These are phyloP conservation scores for Xerocomellus dryophilus DNA, from an alignment of 768 basidiomycete species.

Conservation along the genomic window DNA sequence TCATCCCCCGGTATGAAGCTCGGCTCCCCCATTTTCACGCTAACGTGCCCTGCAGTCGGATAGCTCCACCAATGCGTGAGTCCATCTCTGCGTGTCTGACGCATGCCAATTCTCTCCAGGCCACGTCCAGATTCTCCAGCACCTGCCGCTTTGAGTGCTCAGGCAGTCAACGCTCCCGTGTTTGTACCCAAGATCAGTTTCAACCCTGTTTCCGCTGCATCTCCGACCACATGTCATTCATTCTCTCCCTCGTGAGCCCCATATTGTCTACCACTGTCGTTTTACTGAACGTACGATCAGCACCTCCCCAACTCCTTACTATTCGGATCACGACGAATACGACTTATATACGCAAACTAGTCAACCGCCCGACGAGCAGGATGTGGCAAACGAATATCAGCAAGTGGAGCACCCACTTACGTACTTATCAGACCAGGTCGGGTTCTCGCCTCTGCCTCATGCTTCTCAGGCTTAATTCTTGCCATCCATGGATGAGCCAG, in stretches of 20 bases:
- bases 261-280: background rate
- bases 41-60: conserved; percentile 23
- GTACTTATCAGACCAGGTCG: conserved; percentile 23
- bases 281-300: conserved; percentile 18
- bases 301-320: conserved; percentile 29
- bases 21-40: conserved; percentile 2
- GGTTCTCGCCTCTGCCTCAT: conserved; percentile 5
- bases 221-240: conserved; percentile 24
- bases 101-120: conserved; percentile 22
- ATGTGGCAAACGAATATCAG: conserved; percentile 21
- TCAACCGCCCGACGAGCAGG: conserved; percentile 16
- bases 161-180: conserved; percentile 79
- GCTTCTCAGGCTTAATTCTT: background rate
- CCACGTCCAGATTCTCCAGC: conserved; percentile 45
- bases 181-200: conserved; percentile 74
- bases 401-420: conserved; percentile 17
- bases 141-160: conserved; percentile 46
- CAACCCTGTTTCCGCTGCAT: conserved; percentile 26
- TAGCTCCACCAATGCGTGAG: conserved; percentile 28
- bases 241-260: conserved; percentile 30
- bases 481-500: conserved; percentile 13
- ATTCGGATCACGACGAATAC: conserved; percentile 38
- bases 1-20: conserved; percentile 61
- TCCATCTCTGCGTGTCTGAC: background rate
- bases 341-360: conserved; percentile 27